phyloP scores from a whole-genome alignment of 495 filamentous ascomycete species.

The Aspergillus conjunctus region DNA sequence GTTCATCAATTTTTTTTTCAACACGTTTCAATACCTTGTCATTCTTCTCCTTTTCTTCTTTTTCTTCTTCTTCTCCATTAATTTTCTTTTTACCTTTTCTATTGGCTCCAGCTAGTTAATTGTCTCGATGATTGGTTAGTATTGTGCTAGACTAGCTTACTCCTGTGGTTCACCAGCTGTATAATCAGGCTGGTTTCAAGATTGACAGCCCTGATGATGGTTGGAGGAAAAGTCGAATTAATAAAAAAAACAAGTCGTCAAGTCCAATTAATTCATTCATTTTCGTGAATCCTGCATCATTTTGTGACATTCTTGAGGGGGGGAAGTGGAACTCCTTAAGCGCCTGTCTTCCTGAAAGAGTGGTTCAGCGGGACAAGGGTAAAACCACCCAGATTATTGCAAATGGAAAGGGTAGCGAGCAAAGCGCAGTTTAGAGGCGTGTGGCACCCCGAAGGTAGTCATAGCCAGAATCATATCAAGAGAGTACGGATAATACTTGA shows the following conservation, averaged over 20 bases:
- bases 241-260: constrained; percentile 12
- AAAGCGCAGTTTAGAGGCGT: neutral
- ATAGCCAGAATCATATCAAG: neutral
- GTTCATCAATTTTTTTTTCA: constrained; percentile 13
- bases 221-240: constrained; percentile 29
- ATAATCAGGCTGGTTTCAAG: constrained; percentile 38
- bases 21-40: neutral
- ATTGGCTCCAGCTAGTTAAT: constrained; percentile 12
- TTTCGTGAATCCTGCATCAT: constrained; percentile 18
- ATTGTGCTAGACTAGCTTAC: constrained; percentile 22
- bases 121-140: constrained; percentile 21
- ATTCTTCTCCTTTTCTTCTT: constrained; percentile 4
- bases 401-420: neutral
- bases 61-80: constrained; percentile 22
- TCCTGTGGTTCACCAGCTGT: constrained; percentile 28
- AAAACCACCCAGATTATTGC: constrained; percentile 7
- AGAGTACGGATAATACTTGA: neutral
- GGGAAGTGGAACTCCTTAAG: constrained; percentile 41
- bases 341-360: constrained; percentile 35
- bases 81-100: constrained; percentile 17
- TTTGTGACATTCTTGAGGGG: constrained; percentile 22
- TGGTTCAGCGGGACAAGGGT: constrained; percentile 23
- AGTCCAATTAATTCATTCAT: constrained; percentile 33
- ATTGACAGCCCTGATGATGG: constrained; percentile 24
- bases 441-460: neutral